These are phyloP conservation scores for Porodaedalea pini DNA, from an alignment of 1,284 basidiomycete genomes.

Conservation along the genomic window DNA sequence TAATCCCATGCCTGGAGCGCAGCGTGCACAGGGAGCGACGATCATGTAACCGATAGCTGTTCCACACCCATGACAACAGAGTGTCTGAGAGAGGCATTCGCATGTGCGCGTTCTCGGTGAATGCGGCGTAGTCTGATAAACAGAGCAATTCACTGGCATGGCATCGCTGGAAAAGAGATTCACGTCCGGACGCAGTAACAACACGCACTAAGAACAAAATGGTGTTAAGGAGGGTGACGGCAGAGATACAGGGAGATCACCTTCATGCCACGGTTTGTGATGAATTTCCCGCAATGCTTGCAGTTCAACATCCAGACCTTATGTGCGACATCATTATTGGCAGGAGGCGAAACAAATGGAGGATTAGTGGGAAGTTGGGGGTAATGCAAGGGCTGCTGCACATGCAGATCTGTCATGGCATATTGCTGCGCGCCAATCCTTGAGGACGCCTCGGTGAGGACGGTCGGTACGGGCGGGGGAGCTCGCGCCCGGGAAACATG, in stretches of 20 bases:
- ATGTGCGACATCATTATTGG: constrained; percentile 46
- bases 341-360: constrained; percentile 39
- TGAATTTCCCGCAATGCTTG: constrained; percentile 66
- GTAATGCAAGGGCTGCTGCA: constrained; percentile 22
- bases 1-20: constrained; percentile 28
- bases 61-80: constrained; percentile 82
- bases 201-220: constrained; percentile 56
- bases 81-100: constrained; percentile 67
- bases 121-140: constrained; percentile 40
- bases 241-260: constrained; percentile 35
- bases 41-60: constrained; percentile 75
- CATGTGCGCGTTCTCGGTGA: constrained; percentile 53
- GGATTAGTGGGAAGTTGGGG: constrained; percentile 28
- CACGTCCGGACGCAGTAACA: constrained; percentile 78
- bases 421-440: not conserved
- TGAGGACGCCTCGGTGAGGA: not conserved
- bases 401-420: not conserved
- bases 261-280: constrained; percentile 85
- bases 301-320: constrained; percentile 83
- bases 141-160: constrained; percentile 72
- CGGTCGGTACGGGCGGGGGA: constrained; percentile 4
- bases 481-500: constrained; percentile 10
- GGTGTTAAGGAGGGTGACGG: not conserved
- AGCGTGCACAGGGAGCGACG: constrained; percentile 65
- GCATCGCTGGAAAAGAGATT: constrained; percentile 83